Base-by-base conservation (phyloP, 1,284 basidiomycete genomes). In the Sanghuangporus sanghuang region DNA sequence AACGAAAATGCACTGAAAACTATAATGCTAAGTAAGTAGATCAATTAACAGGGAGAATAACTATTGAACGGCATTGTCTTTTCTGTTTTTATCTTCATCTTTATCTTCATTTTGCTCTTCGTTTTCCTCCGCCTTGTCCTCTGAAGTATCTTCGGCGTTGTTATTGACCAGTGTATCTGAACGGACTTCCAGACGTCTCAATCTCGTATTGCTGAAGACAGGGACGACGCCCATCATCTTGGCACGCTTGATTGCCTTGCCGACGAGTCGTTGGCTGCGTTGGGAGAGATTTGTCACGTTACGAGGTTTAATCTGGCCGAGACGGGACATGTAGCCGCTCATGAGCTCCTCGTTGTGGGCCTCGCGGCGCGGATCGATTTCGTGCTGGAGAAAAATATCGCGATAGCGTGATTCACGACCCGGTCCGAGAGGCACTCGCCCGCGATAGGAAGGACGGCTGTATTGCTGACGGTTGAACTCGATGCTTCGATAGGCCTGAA, bases 191-290 rank as follows among this genome's bases (percentile, higher is more conserved):
- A 46, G 1, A 2, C 49, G 53, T 12, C 27, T 55, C n/a, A 27
- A n/a, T 11, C n/a, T 40, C 23, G n/a, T 14, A 27, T 62, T 82
- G 73, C 84, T 86, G 70, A 86, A 81, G 50, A 84, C 72, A 3
- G 93, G 90, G 66, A 98, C 85, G 65, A 96, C 73, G 54, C 96
- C 96, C 90, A 98, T 96, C 80, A 90, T 92, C 75, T 93, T 92
- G 60, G 96, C 93, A 62, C 96, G 82, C 63, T 93, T 85, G 64
- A 98, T 90, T 44, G 96, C 92, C 77, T 96, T 96, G 54, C 87
- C 92, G 3, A 98, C 71, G 67, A 81, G 80, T 52, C 94, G 81
- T 75, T 98, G 96, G 67, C 80, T 91, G 74, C 86, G 88, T 75
- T 87, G 84, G 4, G 95, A 95, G 57, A 98, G 79, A 0, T 82